Evolutionary conservation across 345 rosid genomes (phyloP), one percentile per base, ranked within the genome.

Genomic region (Xanthoceras sorbifolium): DNA sequence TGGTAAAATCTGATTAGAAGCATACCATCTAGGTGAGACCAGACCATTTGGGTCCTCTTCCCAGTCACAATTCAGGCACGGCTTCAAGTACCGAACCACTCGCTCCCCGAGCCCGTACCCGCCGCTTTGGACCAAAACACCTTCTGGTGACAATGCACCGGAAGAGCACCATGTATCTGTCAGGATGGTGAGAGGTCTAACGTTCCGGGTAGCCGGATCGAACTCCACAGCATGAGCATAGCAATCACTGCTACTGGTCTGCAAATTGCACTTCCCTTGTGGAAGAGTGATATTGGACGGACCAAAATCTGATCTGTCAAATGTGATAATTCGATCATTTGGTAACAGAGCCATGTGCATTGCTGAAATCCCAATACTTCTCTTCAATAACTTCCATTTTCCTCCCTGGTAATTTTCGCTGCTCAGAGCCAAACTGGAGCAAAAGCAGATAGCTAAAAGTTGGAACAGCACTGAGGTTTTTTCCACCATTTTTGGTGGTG

Each of bases 141-240:
- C 87, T 6, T 78, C 67, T 0, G 46, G 5, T 12, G 70, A 67
- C 54, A 84, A 69, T 1, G 80, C 73, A 1, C 82, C 87, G 0
- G 87, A 81, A 60, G 82, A 84, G 57, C 85, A 84, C 87, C 85
- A 79, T 25, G 83, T 76, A 64, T 81, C 83, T 0, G 85, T 73
- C 22, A 15, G 28, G 31, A 81, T 2, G n/a, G 80, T 71, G 4
- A 84, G 80, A 4, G 84, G 82, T 38, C 84, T 73, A 44, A 75
- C 69, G 5, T 9, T 66, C 9, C 73, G 36, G 3, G 64, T 60
- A 0, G 15, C 14, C 1, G 78, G 77, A 69, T 84, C 52, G 26
- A 70, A 75, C 60, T 74, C 80, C 0, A 84, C 78, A 0, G 86
- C 74, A 31, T 84, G 86, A n/a, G 79, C 79, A 32, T 64, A 73